A percentile compares a stretch with the other conserved stretches of the same genome.
Evolutionary conservation across 768 basidiomycete genomes (phyloP).

Genomic region (Hericium alpestre): DNA sequence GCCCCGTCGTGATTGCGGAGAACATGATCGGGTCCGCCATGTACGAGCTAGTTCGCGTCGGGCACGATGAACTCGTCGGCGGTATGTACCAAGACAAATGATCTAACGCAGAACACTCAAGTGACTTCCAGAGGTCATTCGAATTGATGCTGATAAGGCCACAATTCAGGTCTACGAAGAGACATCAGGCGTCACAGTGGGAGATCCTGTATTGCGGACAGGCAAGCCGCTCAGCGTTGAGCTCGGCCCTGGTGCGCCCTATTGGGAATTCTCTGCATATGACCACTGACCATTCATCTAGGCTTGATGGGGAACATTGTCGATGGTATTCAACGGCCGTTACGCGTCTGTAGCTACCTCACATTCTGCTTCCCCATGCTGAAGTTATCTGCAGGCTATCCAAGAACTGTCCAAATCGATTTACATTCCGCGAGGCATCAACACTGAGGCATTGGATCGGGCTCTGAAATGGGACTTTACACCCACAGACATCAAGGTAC

Average conservation of each 20-base stretch:
- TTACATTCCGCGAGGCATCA: constrained; percentile 98
- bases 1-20: constrained; percentile 95
- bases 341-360: constrained; percentile 47
- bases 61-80: constrained; percentile 96
- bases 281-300: constrained; percentile 19
- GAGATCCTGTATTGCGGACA: constrained; percentile 94
- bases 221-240: constrained; percentile 98
- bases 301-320: constrained; percentile 99
- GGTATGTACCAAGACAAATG: constrained; percentile 38
- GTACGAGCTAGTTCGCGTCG: constrained; percentile 97
- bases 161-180: constrained; percentile 99
- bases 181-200: constrained; percentile 97
- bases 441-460: constrained; percentile 89
- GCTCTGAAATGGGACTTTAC: constrained; percentile 90
- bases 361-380: constrained; percentile 1
- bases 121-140: constrained; percentile 79
- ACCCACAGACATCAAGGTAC: constrained; percentile 67
- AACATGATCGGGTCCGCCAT: constrained; percentile 94
- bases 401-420: constrained; percentile 98
- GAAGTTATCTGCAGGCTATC: constrained; percentile 46
- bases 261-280: not conserved
- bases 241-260: constrained; percentile 77
- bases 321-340: constrained; percentile 91
- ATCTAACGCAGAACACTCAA: not conserved
- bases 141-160: constrained; percentile 95